Base-by-base conservation (phyloP, 345 rosid genomes). In the Gynandropsis gynandra region DNA sequence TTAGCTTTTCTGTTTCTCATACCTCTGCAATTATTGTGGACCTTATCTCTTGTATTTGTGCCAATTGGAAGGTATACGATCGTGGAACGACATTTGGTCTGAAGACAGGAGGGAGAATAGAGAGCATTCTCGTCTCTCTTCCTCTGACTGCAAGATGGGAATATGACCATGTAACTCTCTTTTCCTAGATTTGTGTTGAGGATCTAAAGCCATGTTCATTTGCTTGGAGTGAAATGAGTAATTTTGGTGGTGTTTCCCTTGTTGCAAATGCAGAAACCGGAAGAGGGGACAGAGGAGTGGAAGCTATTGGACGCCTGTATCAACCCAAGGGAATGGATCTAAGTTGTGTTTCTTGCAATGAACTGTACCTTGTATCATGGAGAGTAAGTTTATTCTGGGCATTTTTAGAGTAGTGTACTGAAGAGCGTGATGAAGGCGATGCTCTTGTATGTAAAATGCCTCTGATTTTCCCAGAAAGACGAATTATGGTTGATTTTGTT, bases 211-310 rank as follows among this genome's bases (percentile, higher is more conserved):
- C 27, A 16, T 37, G 1, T 15, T 54, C 38, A 1, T 41, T 15
- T 11, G 3, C 40, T 38, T 14, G 49, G 15, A 8, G 9, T 9
- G 9, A 13, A 10, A 42, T 7, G 45, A 15, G 41, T 15, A 37
- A 24, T 24, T 24, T 9, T 49, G 9, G 4, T 42, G 4, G n/a
- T 47, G 14, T 10, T 16, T 57, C 42, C 10, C 16, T 36, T 73
- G 36, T 42, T 54, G 62, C 54, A 11, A 12, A 7, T 52, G 60
- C 81, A 92, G 98, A 80, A 79, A 69, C 95, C 96, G 9, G 93
- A 84, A 66, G 96, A 82, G 60, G 98, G 98, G 54, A 92, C 79
- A 14, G 98, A 92, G 44, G 98, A 92, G 69, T 85, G 98, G 98
- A 92, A 92, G 65, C 61, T 92, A 46, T 74, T 87, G 65, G 95